A percentile compares a stretch with the other conserved stretches of the same genome.
These are phyloP conservation scores for Multifurca ochricompacta DNA, from an alignment of 768 basidiomycete genomes.

Conservation along the genomic window DNA sequence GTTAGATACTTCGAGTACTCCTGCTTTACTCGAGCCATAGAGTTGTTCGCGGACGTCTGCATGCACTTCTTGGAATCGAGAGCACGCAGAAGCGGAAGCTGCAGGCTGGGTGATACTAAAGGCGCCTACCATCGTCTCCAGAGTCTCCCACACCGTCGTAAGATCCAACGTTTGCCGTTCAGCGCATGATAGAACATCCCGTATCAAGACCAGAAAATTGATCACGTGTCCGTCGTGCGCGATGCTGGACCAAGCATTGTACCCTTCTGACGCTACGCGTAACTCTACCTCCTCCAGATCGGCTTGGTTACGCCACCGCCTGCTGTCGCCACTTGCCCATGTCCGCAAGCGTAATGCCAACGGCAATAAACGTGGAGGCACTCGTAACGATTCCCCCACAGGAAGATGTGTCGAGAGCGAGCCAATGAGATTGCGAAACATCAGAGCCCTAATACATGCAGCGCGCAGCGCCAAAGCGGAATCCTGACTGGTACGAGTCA, in stretches of 20 bases:
- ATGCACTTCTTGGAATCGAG: conserved; percentile 4
- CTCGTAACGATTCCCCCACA: not conserved
- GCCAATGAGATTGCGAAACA: not conserved
- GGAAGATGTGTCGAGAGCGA: not conserved
- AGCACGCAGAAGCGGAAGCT: not conserved
- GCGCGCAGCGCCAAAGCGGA: not conserved
- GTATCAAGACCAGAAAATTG: conserved; percentile 1
- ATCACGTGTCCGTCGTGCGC: not conserved
- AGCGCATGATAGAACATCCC: not conserved
- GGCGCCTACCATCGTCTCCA: not conserved
- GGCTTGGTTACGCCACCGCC: not conserved
- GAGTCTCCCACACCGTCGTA: not conserved
- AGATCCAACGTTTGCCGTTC: conserved; percentile 1
- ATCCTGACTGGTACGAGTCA: not conserved
- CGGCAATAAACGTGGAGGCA: not conserved
- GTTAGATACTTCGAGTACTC: not conserved
- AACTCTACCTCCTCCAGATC: not conserved
- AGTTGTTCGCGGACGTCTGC: not conserved
- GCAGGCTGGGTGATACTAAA: not conserved
- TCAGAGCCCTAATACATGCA: conserved; percentile 3
- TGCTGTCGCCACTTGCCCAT: not conserved
- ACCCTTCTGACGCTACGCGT: not conserved
- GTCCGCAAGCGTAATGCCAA: not conserved
- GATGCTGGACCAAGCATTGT: not conserved
- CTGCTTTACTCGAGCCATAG: not conserved